A percentile compares a stretch with the other conserved stretches of the same genome.
Evolutionary conservation across 179 eudicot genomes (phyloP).

Genomic region (Beta corolliflora): DNA sequence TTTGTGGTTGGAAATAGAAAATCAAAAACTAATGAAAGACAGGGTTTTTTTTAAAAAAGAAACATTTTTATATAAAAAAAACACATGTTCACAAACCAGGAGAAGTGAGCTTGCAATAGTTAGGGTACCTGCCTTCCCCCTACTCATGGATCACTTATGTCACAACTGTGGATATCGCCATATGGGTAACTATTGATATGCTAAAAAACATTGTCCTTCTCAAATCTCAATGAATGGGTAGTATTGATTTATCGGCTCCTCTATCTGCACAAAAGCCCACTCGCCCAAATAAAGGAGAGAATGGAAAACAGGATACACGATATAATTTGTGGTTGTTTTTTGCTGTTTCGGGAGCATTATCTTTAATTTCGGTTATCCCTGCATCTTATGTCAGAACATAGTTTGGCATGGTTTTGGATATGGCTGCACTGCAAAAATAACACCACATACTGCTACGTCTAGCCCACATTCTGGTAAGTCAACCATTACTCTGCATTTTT

Average conservation of each 20-base stretch:
- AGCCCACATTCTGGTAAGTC: slow-evolving; percentile 59
- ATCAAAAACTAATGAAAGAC: neutral
- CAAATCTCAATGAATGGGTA: neutral
- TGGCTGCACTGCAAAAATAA: slow-evolving; percentile 54
- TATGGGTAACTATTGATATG: neutral
- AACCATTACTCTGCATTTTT: neutral
- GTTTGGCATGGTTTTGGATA: slow-evolving; percentile 55
- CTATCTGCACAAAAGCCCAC: neutral
- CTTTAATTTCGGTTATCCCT: neutral
- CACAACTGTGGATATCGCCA: no score
- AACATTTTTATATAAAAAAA: neutral
- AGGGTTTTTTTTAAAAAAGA: neutral
- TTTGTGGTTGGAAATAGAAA: neutral
- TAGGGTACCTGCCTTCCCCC: no score
- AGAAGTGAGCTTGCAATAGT: neutral
- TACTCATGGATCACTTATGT: neutral
- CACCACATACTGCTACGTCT: slow-evolving; percentile 44
- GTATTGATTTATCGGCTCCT: neutral
- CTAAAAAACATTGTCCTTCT: neutral
- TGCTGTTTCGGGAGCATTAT: neutral
- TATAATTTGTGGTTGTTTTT: neutral
- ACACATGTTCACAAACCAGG: neutral
- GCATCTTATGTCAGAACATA: slow-evolving; percentile 49
- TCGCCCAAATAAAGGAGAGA: neutral
- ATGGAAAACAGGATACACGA: neutral